Percentiles rank a stretch among this genome's conserved stretches.
phyloP scores from a whole-genome alignment of 2,329 filamentous ascomycete species.

The Sporothrix dimorphospora region DNA sequence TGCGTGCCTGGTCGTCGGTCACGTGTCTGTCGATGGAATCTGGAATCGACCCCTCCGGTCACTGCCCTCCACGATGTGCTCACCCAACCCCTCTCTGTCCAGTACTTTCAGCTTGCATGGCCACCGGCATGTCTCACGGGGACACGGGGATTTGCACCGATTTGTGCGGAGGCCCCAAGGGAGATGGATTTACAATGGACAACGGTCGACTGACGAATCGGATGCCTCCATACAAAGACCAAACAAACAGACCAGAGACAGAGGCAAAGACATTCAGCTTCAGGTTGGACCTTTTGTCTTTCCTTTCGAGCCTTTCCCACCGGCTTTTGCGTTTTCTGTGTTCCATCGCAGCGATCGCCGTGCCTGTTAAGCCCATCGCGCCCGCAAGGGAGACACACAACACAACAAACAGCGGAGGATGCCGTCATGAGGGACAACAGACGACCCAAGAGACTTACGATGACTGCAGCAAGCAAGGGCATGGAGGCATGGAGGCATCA shows the following conservation, averaged over 20 bases:
- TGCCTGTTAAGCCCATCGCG: not conserved
- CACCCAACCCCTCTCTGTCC: not conserved
- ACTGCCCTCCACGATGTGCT: too few species aligned
- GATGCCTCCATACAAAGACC: too few species aligned
- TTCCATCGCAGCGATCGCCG: constrained; percentile 12
- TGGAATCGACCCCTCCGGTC: not conserved
- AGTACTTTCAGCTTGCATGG: constrained; percentile 17
- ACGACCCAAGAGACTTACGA: not conserved
- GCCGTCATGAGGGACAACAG: not conserved
- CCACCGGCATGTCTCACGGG: constrained; percentile 13
- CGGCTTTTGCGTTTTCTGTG: not conserved
- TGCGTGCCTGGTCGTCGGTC: not conserved
- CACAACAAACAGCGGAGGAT: not conserved
- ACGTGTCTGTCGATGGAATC: too few species aligned
- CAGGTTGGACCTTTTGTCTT: not conserved
- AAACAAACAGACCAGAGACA: too few species aligned
- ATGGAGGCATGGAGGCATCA: not conserved
- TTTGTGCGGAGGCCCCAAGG: not conserved
- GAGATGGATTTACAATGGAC: not conserved
- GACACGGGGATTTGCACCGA: not conserved
- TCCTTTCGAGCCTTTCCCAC: not conserved
- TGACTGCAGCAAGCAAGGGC: not conserved
- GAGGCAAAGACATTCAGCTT: not conserved
- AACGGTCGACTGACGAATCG: not conserved
- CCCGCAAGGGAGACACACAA: not conserved